Evolutionary conservation across 1,284 basidiomycete genomes (phyloP), one percentile per base, ranked within the genome.

Genomic region (Leccinum pachyderme): DNA sequence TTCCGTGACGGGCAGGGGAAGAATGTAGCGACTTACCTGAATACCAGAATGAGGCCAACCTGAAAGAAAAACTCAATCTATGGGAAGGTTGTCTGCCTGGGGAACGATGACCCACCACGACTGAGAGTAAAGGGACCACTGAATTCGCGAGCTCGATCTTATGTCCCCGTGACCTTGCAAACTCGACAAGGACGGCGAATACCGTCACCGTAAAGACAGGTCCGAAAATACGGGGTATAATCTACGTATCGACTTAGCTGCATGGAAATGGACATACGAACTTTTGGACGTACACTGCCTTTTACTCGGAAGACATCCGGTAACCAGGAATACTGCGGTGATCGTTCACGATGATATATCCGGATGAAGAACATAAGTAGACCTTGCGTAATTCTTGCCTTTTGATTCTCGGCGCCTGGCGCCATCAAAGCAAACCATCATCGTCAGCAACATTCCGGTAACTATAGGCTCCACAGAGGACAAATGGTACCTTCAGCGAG

Each of bases 201-300:
- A 91, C 55, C 0, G 92, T 93, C 44, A 95, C 84, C 5, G 88
- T 92, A 29, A 92, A 66, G 13, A 96, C 91, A 18, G 92, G 92
- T 2, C 91, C 90, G 50, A 88, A 69, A 61, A 92, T 84, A 27
- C 78, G 79, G 55, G 68, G 68, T 63, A 89, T 78, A 59, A 90
- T 81, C 89, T 91, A 44, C 7, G 39, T 4, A 35, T 51, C 37
- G 4, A 39, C 33, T 52, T 64, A 41, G 59, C 52, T 22, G 28
- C 47, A 9, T 47, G 53, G 48, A 27, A 41, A 47, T 44, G 43
- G n/a, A 7, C 35, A 18, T 15, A n/a, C 54, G 55, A 18, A 35
- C 27, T 31, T 49, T 7, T 57, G 11, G 13, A 58, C 57, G 59
- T 66, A 91, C 87, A 62, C 86, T 90, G 62, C 86, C 83, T 79